Conservation (phyloP, 768 basidiomycete species). For the Serendipita sp. region DNA sequence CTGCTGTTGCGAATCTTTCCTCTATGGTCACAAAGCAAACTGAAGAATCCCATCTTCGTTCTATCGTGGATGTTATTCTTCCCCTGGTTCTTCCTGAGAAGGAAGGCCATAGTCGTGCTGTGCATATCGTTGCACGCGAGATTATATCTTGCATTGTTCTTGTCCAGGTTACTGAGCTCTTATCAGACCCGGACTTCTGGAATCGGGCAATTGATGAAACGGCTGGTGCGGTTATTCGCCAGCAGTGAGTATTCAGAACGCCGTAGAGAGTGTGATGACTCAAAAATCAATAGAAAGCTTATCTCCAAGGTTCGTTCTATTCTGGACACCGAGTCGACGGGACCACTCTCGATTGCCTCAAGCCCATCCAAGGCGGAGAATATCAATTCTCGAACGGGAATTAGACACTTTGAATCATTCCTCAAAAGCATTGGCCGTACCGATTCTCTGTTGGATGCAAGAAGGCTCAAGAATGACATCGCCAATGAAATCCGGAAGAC, state of each 20-base stretch:
- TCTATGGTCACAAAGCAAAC: slow-evolving; percentile 79
- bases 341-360: slow-evolving; percentile 24
- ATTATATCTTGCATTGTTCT: slow-evolving; percentile 67
- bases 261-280: background rate
- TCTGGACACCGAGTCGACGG: slow-evolving; percentile 61
- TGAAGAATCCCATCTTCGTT: slow-evolving; percentile 71
- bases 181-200: slow-evolving; percentile 95
- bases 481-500: slow-evolving; percentile 81
- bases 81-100: slow-evolving; percentile 58
- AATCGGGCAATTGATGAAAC: slow-evolving; percentile 83
- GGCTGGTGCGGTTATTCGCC: slow-evolving; percentile 53
- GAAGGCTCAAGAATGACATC: slow-evolving; percentile 81
- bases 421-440: slow-evolving; percentile 67
- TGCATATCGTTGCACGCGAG: slow-evolving; percentile 64
- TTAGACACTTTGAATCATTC: slow-evolving; percentile 81
- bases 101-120: slow-evolving; percentile 52
- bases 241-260: slow-evolving; percentile 30
- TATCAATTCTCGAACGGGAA: slow-evolving; percentile 68
- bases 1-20: slow-evolving; percentile 75
- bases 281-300: slow-evolving; percentile 38
- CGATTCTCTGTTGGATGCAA: slow-evolving; percentile 73
- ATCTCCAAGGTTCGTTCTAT: slow-evolving; percentile 77
- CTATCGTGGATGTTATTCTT: slow-evolving; percentile 53
- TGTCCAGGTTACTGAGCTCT: slow-evolving; percentile 80
- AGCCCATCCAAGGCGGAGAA: slow-evolving; percentile 35